A percentile compares a stretch with the other conserved stretches of the same genome.
These are phyloP conservation scores for Anethum foeniculum DNA, from an alignment of 140 eudicot species.

Conservation along the genomic window DNA sequence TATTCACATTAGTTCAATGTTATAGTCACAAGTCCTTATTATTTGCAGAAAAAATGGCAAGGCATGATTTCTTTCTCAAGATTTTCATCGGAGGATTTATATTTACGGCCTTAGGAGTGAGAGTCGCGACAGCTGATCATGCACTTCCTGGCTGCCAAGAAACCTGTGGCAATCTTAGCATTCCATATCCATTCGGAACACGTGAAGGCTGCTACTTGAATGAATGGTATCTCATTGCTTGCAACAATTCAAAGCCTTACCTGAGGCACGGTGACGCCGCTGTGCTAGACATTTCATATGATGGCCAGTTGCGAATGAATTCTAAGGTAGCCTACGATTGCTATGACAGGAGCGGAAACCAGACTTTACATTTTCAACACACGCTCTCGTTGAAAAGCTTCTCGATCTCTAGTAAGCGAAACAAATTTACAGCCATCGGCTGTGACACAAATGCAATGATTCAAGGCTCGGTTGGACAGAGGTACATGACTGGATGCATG, in stretches of 20 bases:
- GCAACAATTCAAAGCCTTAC: not conserved
- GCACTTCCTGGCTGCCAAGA: constrained; percentile 4
- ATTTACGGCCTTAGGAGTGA: not conserved
- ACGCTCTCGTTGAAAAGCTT: not conserved
- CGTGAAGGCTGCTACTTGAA: constrained; percentile 9
- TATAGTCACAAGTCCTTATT: not conserved
- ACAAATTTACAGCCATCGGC: constrained; percentile 29
- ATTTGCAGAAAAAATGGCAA: not conserved
- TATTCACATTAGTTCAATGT: not conserved
- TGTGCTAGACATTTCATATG: constrained; percentile 7
- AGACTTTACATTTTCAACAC: not conserved
- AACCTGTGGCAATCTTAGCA: constrained; percentile 12
- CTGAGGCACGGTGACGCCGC: not conserved
- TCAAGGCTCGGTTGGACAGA: not conserved
- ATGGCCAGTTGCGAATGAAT: constrained; percentile 5
- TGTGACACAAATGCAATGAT: constrained; percentile 23
- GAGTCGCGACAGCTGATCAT: not conserved
- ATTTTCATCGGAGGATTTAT: not conserved
- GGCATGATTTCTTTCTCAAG: not conserved
- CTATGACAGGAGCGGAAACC: not conserved
- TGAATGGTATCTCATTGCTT: not conserved
- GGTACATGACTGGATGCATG: constrained; percentile 20
- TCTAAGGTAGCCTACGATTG: constrained; percentile 3
- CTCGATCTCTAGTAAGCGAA: constrained; percentile 13
- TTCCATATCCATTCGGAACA: constrained; percentile 14